phyloP scores from a whole-genome alignment of 495 filamentous ascomycete species.

The Xylaria curta region DNA sequence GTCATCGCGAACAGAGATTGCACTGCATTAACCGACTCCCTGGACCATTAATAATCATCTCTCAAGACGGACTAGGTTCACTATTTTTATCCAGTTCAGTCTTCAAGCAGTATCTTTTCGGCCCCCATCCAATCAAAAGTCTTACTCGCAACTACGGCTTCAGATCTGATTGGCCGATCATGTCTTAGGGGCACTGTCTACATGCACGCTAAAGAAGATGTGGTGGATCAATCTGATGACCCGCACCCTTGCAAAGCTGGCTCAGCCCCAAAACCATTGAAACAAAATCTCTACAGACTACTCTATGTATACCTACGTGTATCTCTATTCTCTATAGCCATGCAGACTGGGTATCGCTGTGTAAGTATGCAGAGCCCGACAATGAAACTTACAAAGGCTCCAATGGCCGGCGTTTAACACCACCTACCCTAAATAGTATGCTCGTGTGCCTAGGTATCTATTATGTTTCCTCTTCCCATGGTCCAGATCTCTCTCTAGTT shows the following conservation, averaged over 20 bases:
- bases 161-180: background rate
- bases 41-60: background rate
- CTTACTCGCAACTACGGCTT: background rate
- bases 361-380: background rate
- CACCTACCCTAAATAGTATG: background rate
- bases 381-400: background rate
- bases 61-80: background rate
- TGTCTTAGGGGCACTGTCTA: background rate
- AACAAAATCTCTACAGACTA: background rate
- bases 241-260: background rate
- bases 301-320: no score
- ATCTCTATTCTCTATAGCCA: background rate
- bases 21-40: constrained; percentile 10
- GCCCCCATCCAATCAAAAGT: constrained; percentile 19
- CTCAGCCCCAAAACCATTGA: constrained; percentile 14
- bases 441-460: background rate
- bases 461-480: background rate
- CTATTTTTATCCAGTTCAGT: constrained; percentile 20
- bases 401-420: background rate
- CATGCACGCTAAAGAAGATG: background rate
- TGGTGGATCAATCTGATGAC: background rate
- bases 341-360: background rate
- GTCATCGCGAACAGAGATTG: constrained; percentile 2
- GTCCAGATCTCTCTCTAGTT: background rate
- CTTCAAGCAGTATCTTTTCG: background rate